Evolutionary conservation across 1,139 yeast genomes (phyloP), one percentile per base, ranked within the genome.

Genomic region (Saccharomyces hybrid): DNA sequence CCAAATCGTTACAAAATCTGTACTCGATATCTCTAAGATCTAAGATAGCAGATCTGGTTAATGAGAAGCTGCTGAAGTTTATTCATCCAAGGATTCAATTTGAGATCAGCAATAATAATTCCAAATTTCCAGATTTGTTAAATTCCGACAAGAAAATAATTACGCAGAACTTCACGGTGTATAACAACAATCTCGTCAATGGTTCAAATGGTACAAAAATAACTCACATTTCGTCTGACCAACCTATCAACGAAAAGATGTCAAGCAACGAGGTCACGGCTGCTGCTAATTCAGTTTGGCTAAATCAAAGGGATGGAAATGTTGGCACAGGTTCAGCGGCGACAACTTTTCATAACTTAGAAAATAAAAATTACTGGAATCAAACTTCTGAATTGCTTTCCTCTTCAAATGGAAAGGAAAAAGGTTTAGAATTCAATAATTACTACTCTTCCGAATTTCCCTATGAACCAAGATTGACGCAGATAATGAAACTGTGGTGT

Each of bases 11-110:
- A 58, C 71, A 77, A 48, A 70, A 72, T 28, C 66, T 84, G 34
- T 78, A 84, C 61, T 79, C 84, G 52, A 68, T 81, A 44, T 76
- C 81, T 14, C 64, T 83, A 57, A 72, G 90, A 54, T 73, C 75
- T 28, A 82, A 81, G 59, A 81, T 87, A 57, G 82, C 84, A 34
- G 74, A 80, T 48, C 68, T 82, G 51, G 85, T 84, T 1, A 84
- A 85, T 64, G 76, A 77, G 54, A 65, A 63, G 56, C 54, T 68
- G 27, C 54, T 69, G 44, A 55, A 61, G 42, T 51, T 60, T 16
- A 61, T 69, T 50, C 64, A 65, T 51, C 59, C 67, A 9, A 54
- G 55, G 30, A 60, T 61, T 13, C 49, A 55, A n/a, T 26, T 48
- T n/a, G 52, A 51, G 25, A 48, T 53, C 11, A 53, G 56, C 31